These are phyloP conservation scores for Fusarium scirpi DNA, from an alignment of 2,329 filamentous ascomycete species.

Conservation along the genomic window DNA sequence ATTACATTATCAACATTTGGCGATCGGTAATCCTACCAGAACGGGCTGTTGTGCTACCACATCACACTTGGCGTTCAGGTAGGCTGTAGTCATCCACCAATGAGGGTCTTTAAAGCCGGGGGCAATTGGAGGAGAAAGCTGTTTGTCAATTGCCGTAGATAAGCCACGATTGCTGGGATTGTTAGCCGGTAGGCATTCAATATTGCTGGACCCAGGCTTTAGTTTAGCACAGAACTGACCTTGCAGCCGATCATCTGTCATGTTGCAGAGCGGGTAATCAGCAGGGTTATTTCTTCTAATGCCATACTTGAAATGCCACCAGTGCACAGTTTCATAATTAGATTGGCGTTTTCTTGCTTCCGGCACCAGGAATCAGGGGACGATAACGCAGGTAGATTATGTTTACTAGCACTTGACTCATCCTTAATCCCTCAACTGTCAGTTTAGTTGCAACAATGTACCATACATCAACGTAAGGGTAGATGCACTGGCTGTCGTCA, in stretches of 20 bases:
- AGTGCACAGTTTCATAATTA: neutral
- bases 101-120: neutral
- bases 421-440: neutral
- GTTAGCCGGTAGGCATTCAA: neutral
- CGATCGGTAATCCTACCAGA: neutral
- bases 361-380: neutral
- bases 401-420: neutral
- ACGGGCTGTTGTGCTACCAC: neutral
- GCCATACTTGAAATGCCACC: neutral
- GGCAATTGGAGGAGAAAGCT: neutral
- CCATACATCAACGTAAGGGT: neutral
- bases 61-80: neutral
- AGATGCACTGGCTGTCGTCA: neutral
- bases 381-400: neutral
- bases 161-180: neutral
- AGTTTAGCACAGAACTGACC: neutral
- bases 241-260: neutral
- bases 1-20: neutral
- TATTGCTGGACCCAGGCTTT: neutral
- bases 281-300: neutral
- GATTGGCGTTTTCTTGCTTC: neutral
- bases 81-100: neutral
- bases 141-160: neutral
- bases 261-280: neutral
- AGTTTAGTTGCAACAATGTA: neutral